Base-by-base conservation (phyloP, 2,329 filamentous ascomycete species). In the Aspergillus udagawae region DNA sequence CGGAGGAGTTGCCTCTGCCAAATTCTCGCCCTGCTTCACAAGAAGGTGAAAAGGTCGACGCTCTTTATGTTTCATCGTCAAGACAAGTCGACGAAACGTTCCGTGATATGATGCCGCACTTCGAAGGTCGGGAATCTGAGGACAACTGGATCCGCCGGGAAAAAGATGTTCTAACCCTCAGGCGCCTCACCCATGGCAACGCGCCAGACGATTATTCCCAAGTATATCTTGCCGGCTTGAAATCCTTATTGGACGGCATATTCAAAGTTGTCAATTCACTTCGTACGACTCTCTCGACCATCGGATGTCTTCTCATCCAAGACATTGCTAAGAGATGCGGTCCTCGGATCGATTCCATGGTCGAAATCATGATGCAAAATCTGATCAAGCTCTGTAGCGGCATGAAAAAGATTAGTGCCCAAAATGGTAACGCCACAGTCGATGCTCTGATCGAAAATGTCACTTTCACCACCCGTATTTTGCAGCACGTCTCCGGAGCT, bases 331-430 rank as follows among this genome's bases (percentile, higher is more conserved):
- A 82, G 63, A 86, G 83, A 8, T 86, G 90, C 49, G 92, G 92
- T 0, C 82, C 91, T 1, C 88, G 83, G 44, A 86, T 97, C 67
- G 93, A 97, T 67, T 84, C 88, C 10, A 90, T 96, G 86, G 88
- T 94, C 7, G 93, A 97, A 75, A 85, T 97, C 52, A 81, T 97
- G 23, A 85, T 97, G 76, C 92, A 96, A 69, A 88, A 86, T 28
- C 85, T 97, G 65, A 86, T 97, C 77, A 97, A 96, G 75, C 84
- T 97, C 61, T 92, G 89, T 63, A 91, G 87, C 9, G 87, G 87
- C 25, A 95, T 93, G 50, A 99, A 99, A 75, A 96, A 95, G 73
- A 96, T 99, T 64, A 87, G 85, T 56, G 91, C 91, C 0, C 88
- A 96, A 67, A 87, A 89, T 62, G 93, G 90, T 53, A 92, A 95